These are phyloP conservation scores for Ogataea hybrid DNA, from an alignment of 1,139 yeast genomes.

Conservation along the genomic window DNA sequence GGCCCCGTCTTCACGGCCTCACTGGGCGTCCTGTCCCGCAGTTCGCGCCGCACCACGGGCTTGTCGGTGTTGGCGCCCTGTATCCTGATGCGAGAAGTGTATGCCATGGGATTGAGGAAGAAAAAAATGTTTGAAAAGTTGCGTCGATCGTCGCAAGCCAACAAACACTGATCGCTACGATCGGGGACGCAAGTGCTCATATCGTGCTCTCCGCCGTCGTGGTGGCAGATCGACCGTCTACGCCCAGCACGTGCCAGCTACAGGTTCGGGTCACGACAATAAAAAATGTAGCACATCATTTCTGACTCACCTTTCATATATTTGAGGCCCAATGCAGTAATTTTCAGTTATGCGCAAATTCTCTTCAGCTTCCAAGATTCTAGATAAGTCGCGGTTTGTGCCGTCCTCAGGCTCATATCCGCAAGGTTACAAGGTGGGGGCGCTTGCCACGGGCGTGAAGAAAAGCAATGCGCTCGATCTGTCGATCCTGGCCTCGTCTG, in stretches of 20 bases:
- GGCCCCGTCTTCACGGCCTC: constrained; percentile 1
- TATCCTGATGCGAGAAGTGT: constrained; percentile 10
- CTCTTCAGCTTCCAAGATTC: constrained; percentile 14
- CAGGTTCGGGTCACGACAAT: no score
- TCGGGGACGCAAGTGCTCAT: no score
- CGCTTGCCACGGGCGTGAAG: constrained; percentile 81
- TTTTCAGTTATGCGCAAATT: constrained; percentile 14
- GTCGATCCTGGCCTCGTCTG: constrained; percentile 66
- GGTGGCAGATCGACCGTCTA: no score
- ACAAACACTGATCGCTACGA: background rate
- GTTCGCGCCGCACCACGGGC: constrained; percentile 10
- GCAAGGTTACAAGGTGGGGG: constrained; percentile 84
- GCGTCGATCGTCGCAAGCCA: constrained; percentile 6
- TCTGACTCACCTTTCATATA: background rate
- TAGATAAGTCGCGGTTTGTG: constrained; percentile 57
- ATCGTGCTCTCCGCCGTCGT: no score
- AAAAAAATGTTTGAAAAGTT: constrained; percentile 7
- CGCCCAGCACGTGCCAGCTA: no score
- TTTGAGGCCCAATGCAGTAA: background rate
- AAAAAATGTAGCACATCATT: no score
- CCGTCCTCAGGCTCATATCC: constrained; percentile 84
- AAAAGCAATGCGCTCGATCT: constrained; percentile 75
- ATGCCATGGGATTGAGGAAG: constrained; percentile 5
- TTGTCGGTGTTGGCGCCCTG: constrained; percentile 9
- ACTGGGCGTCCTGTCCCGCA: constrained; percentile 8